Evolutionary conservation across 2,329 filamentous ascomycete genomes (phyloP), one percentile per base, ranked within the genome.

Genomic region (Stromatinia cepivora): DNA sequence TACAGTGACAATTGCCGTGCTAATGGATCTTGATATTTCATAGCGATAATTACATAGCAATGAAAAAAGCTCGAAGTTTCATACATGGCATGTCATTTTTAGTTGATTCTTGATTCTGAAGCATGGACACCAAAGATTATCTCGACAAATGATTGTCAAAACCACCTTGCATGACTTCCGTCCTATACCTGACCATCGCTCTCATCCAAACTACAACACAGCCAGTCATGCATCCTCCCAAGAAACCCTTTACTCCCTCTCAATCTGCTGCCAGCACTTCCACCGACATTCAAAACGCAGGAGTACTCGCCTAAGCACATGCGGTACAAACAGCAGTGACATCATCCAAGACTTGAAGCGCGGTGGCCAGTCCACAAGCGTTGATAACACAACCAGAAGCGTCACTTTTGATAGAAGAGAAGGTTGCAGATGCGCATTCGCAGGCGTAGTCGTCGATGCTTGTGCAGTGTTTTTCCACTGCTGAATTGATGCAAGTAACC

Each of bases 391-490:
- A 67, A n/a, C 5, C 13, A 17, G 36, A 25, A 39, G 66, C 66
- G 6, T 46, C 42, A 20, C 1, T 62, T 7, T 67, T 4, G 11
- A 67, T 62, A 8, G 57, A 11, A 7, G 56, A 42, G 9, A 67
- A 67, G 2, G 45, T 67, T 10, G 11, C 25, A 31, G 54, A 17
- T 28, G n/a, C 10, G 11, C 66, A 67, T 67, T 67, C 66, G 62
- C 66, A 67, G n/a, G 66, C 34, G 34, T 67, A 67, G 25, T 67
- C 7, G 4, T 13, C 20, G 3, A 8, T 10, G 13, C 50, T 34
- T 3, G 42, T 1, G 34, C 66, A 59, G n/a, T 20, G 20, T 22
- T 3, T 31, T 8, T 25, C 3, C 9, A 25, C 56, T 1, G 56
- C 34, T 28, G 54, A 10, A 10, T 45, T 42, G 34, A 67, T 62